Conservation (phyloP, 257 asterid genomes). For the Fraxinus anomala region DNA sequence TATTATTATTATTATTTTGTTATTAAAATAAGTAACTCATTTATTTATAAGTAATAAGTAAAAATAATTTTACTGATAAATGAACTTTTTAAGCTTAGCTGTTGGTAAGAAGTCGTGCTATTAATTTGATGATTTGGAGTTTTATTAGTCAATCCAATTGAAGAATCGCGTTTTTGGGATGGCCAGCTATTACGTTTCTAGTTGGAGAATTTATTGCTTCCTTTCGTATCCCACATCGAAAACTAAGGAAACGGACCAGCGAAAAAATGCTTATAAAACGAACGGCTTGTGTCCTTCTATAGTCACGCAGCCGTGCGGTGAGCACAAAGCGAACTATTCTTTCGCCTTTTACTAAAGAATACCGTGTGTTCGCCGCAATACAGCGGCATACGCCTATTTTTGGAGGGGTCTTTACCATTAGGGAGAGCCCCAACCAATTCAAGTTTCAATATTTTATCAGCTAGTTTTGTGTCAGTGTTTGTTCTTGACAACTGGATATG, state of each 20-base stretch:
- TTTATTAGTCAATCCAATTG: not conserved
- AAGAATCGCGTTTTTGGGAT: not conserved
- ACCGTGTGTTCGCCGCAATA: not conserved
- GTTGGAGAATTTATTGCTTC: not conserved
- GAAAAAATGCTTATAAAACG: not conserved
- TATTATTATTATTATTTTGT: too few species aligned
- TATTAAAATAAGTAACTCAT: too few species aligned
- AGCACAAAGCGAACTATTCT: not conserved
- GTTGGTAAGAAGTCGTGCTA: too few species aligned
- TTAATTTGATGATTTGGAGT: too few species aligned
- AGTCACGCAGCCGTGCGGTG: not conserved
- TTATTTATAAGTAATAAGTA: too few species aligned
- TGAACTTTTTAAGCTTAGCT: too few species aligned
- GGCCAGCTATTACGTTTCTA: not conserved
- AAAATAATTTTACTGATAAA: too few species aligned
- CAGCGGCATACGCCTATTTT: not conserved
- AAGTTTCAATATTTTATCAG: not conserved
- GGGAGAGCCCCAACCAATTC: not conserved
- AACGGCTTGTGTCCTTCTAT: accelerated
- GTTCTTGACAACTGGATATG: too few species aligned
- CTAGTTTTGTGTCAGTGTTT: too few species aligned
- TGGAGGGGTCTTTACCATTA: not conserved
- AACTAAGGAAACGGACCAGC: not conserved
- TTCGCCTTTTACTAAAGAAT: slow-evolving; percentile 5
- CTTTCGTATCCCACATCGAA: not conserved